phyloP scores from a whole-genome alignment of 805 yeast genomes.

The Candida oleophila region DNA sequence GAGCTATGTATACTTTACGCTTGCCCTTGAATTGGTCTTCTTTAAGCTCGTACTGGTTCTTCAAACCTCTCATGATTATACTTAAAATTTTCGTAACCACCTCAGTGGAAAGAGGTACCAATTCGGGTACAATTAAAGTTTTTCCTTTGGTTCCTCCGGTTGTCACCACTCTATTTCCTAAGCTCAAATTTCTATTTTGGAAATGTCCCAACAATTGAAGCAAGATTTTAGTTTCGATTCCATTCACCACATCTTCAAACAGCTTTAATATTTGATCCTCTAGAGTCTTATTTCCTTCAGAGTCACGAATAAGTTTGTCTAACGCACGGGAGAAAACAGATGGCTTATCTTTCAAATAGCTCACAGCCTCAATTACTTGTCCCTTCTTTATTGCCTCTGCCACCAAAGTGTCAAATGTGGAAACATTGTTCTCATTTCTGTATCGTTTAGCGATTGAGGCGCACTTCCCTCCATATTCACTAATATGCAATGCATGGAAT shows the following conservation, averaged over 20 bases:
- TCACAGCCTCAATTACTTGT: constrained; percentile 1
- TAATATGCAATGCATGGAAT: constrained; percentile 12
- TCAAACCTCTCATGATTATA: not conserved
- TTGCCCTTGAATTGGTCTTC: not conserved
- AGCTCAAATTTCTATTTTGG: constrained; percentile 3
- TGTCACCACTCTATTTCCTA: constrained; percentile 3
- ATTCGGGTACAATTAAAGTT: not conserved
- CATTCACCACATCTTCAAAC: not conserved
- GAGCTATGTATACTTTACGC: constrained; percentile 3
- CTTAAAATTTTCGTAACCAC: not conserved
- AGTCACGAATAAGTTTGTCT: constrained; percentile 10
- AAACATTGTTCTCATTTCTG: constrained; percentile 10
- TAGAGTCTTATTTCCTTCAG: not conserved
- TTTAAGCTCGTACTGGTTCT: not conserved
- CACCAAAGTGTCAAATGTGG: constrained; percentile 7
- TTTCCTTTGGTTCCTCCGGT: constrained; percentile 2
- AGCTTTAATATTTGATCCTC: not conserved
- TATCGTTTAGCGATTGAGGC: constrained; percentile 7
- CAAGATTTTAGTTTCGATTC: constrained; percentile 7
- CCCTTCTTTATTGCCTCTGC: constrained; percentile 8
- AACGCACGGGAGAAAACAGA: constrained; percentile 9
- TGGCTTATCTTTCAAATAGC: constrained; percentile 5
- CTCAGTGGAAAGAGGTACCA: not conserved
- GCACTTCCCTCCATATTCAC: constrained; percentile 9
- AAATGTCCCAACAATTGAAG: constrained; percentile 11